Evolutionary conservation across 2,329 filamentous ascomycete species (phyloP).

Genomic region (Pseudogymnoascus verrucosus): DNA sequence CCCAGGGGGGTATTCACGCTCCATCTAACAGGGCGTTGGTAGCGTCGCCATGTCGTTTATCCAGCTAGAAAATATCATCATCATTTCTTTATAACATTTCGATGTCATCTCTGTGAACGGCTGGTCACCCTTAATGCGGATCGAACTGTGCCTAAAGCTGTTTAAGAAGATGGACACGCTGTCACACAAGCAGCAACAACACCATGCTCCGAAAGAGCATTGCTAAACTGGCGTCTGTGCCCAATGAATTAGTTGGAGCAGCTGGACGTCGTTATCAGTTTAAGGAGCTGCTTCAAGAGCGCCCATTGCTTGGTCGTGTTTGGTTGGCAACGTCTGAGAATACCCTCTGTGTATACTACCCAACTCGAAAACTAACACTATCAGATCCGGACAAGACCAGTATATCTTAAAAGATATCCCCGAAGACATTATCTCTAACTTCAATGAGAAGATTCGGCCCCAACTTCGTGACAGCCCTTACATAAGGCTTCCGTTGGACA

Average conservation of each 20-base stretch:
- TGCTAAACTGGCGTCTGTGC: constrained; percentile 16
- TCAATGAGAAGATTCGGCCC: constrained; percentile 20
- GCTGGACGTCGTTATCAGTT: constrained; percentile 26
- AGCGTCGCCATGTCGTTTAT: background rate
- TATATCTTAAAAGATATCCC: constrained; percentile 12
- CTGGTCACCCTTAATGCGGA: background rate
- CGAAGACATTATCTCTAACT: constrained; percentile 10
- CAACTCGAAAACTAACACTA: background rate
- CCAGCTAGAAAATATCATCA: background rate
- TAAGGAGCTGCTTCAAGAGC: constrained; percentile 28
- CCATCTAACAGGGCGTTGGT: background rate
- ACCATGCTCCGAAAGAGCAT: constrained; percentile 10
- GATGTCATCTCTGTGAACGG: background rate
- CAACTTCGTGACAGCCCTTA: constrained; percentile 15
- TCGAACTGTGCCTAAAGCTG: background rate
- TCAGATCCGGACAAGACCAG: constrained; percentile 11
- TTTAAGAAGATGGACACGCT: background rate
- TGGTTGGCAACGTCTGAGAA: constrained; percentile 26
- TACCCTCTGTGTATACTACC: background rate
- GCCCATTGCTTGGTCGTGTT: constrained; percentile 25
- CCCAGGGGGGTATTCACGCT: background rate
- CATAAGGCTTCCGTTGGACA: constrained; percentile 6
- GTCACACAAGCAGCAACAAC: background rate
- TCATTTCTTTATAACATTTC: background rate
- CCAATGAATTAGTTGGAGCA: constrained; percentile 20